Evolutionary conservation across 1,284 basidiomycete species (phyloP), one percentile per base, ranked within the genome.

Genomic region (Pulchroboletus neoregius): DNA sequence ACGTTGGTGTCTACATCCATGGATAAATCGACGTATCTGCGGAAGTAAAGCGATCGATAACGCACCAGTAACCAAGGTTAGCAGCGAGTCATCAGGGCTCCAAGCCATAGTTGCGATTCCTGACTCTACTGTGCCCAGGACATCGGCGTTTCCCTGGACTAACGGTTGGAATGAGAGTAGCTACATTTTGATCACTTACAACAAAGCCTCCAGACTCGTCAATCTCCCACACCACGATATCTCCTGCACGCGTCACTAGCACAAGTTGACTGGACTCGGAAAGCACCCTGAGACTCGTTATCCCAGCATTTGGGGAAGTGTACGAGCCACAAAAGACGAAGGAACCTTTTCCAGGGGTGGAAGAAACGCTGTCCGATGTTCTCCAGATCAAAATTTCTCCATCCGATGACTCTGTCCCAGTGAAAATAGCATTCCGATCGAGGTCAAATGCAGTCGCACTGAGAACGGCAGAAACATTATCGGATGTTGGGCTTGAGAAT

Each of bases 71-170:
- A 89, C 73, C 15, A 97, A 72, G 1, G 82, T 81, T 3, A 98
- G 72, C 16, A 92, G 70, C 30, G 92, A 84, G 45, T 94, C 90
- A 63, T 98, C 94, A 2, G 94, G 92, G 49, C 87, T 87, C 93
- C 94, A 98, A 5, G 79, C 73, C 3, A 91, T 93, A 2, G 87
- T 84, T 35, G 82, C 70, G 43, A 99, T 85, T 0, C 91, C 93
- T 22, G 81, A 76, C 49, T 96, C 92, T 12, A 98, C 80, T 0
- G 85, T 85, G 5, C 95, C 94, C 43, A 94, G 83, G 5, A 91
- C 77, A 54, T 94, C 89, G 37, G 78, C 53, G 42, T 53, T 57
- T 15, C 54, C 55, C 62, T 64, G 43, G 24, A 44, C 47, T 4
- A 12, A 32, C 16, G 37, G 34, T 48, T 16, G 43, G 45, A 40